Evolutionary conservation across 2,329 filamentous ascomycete genomes (phyloP).

Genomic region (Ceratocystis destructans): DNA sequence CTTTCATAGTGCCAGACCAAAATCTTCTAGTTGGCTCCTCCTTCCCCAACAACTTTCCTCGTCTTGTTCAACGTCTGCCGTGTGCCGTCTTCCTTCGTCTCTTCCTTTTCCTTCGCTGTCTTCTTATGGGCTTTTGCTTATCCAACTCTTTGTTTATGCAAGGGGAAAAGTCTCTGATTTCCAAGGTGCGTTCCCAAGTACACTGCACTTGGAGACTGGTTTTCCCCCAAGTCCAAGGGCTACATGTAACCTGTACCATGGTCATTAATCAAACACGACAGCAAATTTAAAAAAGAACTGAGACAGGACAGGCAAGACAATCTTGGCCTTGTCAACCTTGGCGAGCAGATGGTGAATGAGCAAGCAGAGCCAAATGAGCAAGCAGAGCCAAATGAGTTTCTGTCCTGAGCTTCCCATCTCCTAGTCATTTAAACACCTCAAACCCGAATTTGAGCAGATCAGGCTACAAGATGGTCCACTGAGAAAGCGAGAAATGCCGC

Average conservation of each 20-base stretch:
- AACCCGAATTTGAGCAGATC: background rate
- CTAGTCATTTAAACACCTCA: conserved; percentile 2
- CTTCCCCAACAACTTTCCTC: background rate
- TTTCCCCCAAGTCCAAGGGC: background rate
- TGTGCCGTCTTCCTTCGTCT: background rate
- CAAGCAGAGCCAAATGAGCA: background rate
- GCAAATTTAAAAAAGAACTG: background rate
- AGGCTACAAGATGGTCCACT: background rate
- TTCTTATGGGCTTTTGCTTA: background rate
- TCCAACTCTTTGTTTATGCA: background rate
- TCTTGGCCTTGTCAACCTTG: background rate
- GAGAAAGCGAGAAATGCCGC: background rate
- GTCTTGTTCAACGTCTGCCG: background rate
- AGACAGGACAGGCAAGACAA: background rate
- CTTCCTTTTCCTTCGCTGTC: background rate
- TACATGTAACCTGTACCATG: background rate
- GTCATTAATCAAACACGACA: background rate
- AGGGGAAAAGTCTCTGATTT: background rate
- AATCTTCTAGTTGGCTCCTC: background rate
- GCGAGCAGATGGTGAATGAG: background rate
- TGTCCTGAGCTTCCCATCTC: background rate
- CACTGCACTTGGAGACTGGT: background rate
- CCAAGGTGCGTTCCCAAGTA: background rate
- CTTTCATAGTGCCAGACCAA: background rate
- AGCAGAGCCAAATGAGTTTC: background rate